These are phyloP conservation scores for Pascua guehoae DNA, from an alignment of 1,284 basidiomycete genomes.

Conservation along the genomic window DNA sequence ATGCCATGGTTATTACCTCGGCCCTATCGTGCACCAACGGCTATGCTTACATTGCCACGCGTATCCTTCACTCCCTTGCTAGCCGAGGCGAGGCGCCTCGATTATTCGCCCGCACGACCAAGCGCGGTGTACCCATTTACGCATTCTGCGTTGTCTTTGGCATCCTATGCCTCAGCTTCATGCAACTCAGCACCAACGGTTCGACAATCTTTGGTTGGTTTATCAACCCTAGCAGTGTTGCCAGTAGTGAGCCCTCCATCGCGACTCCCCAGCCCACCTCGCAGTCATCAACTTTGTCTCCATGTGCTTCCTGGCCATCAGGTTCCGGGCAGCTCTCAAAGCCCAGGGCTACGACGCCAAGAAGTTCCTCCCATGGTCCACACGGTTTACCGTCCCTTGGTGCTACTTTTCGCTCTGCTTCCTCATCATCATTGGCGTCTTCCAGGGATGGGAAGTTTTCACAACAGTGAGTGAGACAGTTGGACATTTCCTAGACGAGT, in stretches of 20 bases:
- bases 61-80: conserved; percentile 45
- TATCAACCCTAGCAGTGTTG: conserved; percentile 21
- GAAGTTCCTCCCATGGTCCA: conserved; percentile 11
- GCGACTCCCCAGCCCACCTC: not conserved
- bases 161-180: conserved; percentile 62
- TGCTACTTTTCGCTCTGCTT: conserved; percentile 16
- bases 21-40: conserved; percentile 56
- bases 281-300: conserved; percentile 11
- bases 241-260: conserved; percentile 15
- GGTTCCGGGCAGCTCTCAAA: conserved; percentile 29
- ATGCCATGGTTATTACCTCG: conserved; percentile 61
- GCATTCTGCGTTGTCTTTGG: conserved; percentile 62
- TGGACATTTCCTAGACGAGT: no score
- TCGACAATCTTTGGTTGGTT: conserved; percentile 74
- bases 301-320: conserved; percentile 47
- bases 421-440: conserved; percentile 25
- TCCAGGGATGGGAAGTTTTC: conserved; percentile 22
- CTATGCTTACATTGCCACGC: conserved; percentile 50
- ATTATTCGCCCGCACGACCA: conserved; percentile 48
- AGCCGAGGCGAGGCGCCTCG: conserved; percentile 37
- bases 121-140: conserved; percentile 65
- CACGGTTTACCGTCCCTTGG: conserved; percentile 15
- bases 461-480: conserved; percentile 7
- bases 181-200: conserved; percentile 55
- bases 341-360: conserved; percentile 26